A percentile compares a stretch with the other conserved stretches of the same genome.
phyloP scores from a whole-genome alignment of 768 basidiomycete genomes.

The Tylopilus plumbeoviolaceoides region DNA sequence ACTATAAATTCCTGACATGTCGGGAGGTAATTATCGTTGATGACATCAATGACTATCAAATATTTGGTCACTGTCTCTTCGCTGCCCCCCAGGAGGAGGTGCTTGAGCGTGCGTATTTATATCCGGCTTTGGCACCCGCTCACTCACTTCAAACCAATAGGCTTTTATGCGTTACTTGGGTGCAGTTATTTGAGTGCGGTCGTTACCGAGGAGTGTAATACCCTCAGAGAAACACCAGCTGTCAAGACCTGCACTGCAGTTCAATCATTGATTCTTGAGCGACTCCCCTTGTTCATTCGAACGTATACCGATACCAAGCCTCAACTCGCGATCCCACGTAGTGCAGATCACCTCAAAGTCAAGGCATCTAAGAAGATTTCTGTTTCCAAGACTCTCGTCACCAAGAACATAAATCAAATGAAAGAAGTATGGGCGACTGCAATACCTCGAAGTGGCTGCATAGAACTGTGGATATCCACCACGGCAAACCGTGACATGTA shows the following conservation, averaged over 20 bases:
- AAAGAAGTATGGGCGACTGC: slow-evolving; percentile 70
- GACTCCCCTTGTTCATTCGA: slow-evolving; percentile 83
- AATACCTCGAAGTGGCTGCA: slow-evolving; percentile 40
- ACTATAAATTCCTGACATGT: slow-evolving; percentile 62
- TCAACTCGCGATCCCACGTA: slow-evolving; percentile 48
- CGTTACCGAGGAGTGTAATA: slow-evolving; percentile 68
- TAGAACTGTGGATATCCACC: slow-evolving; percentile 68
- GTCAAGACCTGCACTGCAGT: slow-evolving; percentile 45
- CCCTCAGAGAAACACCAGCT: slow-evolving; percentile 42
- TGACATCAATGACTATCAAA: slow-evolving; percentile 68
- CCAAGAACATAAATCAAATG: slow-evolving; percentile 43
- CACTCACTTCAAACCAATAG: slow-evolving; percentile 30
- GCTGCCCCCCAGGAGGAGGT: slow-evolving; percentile 82
- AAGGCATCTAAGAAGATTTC: slow-evolving; percentile 57
- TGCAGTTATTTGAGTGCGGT: slow-evolving; percentile 67
- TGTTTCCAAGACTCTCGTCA: slow-evolving; percentile 53
- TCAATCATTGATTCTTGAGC: slow-evolving; percentile 63
- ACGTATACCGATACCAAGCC: slow-evolving; percentile 66
- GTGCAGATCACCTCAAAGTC: slow-evolving; percentile 57
- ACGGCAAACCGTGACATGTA: slow-evolving; percentile 77
- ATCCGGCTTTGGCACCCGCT: neutral
- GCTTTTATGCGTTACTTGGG: slow-evolving; percentile 71
- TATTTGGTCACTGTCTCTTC: slow-evolving; percentile 68
- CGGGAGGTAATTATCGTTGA: slow-evolving; percentile 74
- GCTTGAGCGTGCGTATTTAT: slow-evolving; percentile 59